Conservation (phyloP, 495 filamentous ascomycete genomes). For the Penicillium simplicissimum region DNA sequence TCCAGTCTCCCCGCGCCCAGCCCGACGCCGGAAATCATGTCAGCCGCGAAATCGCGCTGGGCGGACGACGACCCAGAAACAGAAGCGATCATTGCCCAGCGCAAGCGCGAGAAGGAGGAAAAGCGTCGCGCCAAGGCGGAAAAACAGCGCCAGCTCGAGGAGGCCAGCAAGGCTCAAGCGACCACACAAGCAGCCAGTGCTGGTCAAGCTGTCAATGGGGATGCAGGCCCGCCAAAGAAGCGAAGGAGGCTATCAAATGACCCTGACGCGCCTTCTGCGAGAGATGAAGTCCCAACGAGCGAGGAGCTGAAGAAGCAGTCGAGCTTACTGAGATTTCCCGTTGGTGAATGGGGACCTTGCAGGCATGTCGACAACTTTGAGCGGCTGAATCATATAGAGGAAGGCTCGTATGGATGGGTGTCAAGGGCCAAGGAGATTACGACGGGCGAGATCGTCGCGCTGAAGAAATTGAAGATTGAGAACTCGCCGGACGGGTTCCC, state of each 20-base stretch:
- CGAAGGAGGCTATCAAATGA: constrained; percentile 51
- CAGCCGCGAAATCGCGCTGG: constrained; percentile 78
- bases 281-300: constrained; percentile 30
- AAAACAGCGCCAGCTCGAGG: constrained; percentile 73
- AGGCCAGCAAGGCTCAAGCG: constrained; percentile 42
- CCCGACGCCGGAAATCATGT: constrained; percentile 49
- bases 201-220: constrained; percentile 24
- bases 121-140: constrained; percentile 85
- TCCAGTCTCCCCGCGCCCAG: not conserved
- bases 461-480: constrained; percentile 95
- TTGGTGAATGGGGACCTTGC: constrained; percentile 68
- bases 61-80: constrained; percentile 73
- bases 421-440: constrained; percentile 77
- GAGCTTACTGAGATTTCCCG: constrained; percentile 69
- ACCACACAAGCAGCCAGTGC: constrained; percentile 19
- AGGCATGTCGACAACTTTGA: constrained; percentile 88
- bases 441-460: constrained; percentile 84
- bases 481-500: constrained; percentile 81
- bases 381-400: constrained; percentile 93
- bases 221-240: constrained; percentile 41
- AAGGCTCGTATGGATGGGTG: constrained; percentile 94
- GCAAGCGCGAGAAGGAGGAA: constrained; percentile 85
- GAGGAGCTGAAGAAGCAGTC: constrained; percentile 25
- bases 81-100: constrained; percentile 65
- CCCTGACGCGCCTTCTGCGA: constrained; percentile 29